These are phyloP conservation scores for Paecilomyces dactylethromorphus DNA, from an alignment of 2,329 filamentous ascomycete genomes.

Conservation along the genomic window DNA sequence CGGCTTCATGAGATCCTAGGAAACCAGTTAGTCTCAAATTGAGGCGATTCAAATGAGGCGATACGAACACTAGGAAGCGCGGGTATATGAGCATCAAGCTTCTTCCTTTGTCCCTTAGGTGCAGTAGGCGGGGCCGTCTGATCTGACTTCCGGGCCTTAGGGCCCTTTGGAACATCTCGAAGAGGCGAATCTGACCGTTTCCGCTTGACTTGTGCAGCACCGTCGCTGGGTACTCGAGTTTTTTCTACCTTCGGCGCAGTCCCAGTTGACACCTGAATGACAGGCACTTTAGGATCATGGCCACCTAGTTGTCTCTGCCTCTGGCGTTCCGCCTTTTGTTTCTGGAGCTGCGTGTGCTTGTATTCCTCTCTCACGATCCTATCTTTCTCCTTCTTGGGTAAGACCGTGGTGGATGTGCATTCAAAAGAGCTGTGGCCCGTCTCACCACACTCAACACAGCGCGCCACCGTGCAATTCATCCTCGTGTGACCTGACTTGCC, in stretches of 20 bases:
- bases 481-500: slow-evolving; percentile 31
- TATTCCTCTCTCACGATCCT: slow-evolving; percentile 32
- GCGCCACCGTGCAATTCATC: slow-evolving; percentile 29
- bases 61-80: slow-evolving; percentile 12
- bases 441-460: slow-evolving; percentile 39
- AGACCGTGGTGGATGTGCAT: slow-evolving; percentile 26
- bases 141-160: slow-evolving; percentile 21
- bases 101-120: slow-evolving; percentile 12
- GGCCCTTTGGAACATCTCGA: slow-evolving; percentile 15
- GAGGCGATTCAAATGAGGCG: background rate
- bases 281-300: slow-evolving; percentile 40
- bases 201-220: slow-evolving; percentile 19
- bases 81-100: slow-evolving; percentile 13
- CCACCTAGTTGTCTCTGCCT: slow-evolving; percentile 36
- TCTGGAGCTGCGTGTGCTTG: slow-evolving; percentile 24
- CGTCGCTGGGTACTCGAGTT: slow-evolving; percentile 1
- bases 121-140: slow-evolving; percentile 16
- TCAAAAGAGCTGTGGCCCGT: slow-evolving; percentile 32
- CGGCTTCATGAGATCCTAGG: slow-evolving; percentile 34
- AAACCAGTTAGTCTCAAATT: background rate
- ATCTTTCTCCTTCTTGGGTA: slow-evolving; percentile 31
- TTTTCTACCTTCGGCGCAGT: slow-evolving; percentile 8
- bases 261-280: slow-evolving; percentile 24
- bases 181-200: slow-evolving; percentile 23
- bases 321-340: slow-evolving; percentile 30